Conservation (phyloP, 179 eudicot species). For the Heliamphora pulchella region DNA sequence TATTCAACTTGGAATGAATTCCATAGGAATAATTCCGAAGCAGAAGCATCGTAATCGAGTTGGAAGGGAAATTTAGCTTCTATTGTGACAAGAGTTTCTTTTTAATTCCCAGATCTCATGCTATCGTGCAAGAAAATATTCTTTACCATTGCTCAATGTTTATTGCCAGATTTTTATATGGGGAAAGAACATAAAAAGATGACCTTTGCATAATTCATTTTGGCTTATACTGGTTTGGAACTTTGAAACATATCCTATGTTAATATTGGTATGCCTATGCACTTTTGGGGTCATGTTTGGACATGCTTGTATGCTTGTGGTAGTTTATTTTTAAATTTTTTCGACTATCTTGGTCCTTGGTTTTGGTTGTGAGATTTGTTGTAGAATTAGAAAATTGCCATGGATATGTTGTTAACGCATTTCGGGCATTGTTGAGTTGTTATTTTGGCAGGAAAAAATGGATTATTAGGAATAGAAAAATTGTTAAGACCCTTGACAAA, state of each 20-base stretch:
- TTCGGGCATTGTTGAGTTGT: no score
- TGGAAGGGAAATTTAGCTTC: background rate
- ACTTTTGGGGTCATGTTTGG: no score
- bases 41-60: background rate
- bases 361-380: no score
- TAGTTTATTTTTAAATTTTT: no score
- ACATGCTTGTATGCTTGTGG: no score
- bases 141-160: background rate
- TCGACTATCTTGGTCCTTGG: no score
- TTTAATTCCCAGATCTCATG: background rate
- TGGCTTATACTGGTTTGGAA: background rate
- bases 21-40: background rate
- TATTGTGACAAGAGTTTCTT: background rate
- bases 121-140: background rate
- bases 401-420: no score
- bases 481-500: no score
- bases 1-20: background rate
- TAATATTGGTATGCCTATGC: background rate
- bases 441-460: no score
- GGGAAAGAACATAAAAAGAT: background rate
- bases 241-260: background rate
- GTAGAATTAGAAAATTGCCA: no score
- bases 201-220: background rate
- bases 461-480: no score
- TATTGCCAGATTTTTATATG: no score